Percentiles rank a stretch among this genome's conserved stretches.
Conservation (phyloP, 78 protist genomes). For the Planoprotostelium fungivorum region DNA sequence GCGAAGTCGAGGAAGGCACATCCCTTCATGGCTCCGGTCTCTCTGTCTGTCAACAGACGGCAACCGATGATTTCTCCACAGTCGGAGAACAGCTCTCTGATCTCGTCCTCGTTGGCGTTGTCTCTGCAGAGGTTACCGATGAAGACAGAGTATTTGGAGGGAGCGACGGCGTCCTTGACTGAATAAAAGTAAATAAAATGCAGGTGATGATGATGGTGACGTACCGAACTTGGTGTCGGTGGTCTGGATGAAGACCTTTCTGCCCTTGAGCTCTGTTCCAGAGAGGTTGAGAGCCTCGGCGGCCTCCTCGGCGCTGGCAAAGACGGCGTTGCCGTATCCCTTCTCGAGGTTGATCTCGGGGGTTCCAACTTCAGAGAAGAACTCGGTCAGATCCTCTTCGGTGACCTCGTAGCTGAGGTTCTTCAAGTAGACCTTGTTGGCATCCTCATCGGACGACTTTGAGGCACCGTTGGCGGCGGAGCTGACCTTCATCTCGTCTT, state of each 20-base stretch:
- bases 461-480: no score
- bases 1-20: neutral
- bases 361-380: neutral
- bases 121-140: neutral
- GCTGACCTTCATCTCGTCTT: neutral
- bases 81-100: neutral
- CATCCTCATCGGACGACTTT: neutral
- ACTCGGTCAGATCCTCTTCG: neutral
- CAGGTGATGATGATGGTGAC: no score
- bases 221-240: no score
- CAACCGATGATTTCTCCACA: neutral
- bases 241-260: neutral
- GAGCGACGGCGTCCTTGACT: neutral
- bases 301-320: neutral
- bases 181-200: no score
- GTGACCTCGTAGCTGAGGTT: neutral
- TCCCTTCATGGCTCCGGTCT: neutral
- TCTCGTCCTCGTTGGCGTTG: neutral
- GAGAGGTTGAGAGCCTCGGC: neutral
- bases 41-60: neutral
- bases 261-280: neutral
- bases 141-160: neutral
- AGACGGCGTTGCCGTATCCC: neutral
- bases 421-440: neutral
- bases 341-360: neutral